A percentile compares a stretch with the other conserved stretches of the same genome.
Conservation (phyloP, 2,329 filamentous ascomycete genomes). For the Epicoccum nigrum region DNA sequence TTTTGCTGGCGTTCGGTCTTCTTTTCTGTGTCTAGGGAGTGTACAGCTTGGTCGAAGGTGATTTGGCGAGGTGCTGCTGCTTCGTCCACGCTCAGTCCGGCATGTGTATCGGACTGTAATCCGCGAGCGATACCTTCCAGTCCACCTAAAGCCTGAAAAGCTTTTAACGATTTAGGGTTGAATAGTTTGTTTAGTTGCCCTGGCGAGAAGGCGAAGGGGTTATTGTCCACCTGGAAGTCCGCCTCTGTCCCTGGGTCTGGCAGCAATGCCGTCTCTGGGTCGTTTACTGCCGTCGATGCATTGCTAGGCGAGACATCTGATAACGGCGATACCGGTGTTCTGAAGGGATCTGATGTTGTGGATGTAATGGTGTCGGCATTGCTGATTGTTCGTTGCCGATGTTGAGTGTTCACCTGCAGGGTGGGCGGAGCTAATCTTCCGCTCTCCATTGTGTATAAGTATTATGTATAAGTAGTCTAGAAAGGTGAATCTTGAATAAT, state of each 20-base stretch:
- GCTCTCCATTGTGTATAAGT: constrained; percentile 23
- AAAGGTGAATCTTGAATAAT: constrained; percentile 1
- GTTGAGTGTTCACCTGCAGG: constrained; percentile 32
- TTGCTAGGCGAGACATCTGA: constrained; percentile 28
- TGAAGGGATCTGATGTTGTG: constrained; percentile 32
- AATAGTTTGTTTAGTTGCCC: constrained; percentile 61
- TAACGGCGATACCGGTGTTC: constrained; percentile 24
- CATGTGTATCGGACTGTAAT: constrained; percentile 55
- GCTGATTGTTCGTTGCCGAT: constrained; percentile 31
- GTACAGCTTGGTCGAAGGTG: constrained; percentile 58
- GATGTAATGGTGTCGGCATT: constrained; percentile 36
- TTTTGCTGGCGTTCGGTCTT: constrained; percentile 26
- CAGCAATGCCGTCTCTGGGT: constrained; percentile 38
- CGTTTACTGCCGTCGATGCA: constrained; percentile 30
- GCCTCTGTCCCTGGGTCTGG: constrained; percentile 40
- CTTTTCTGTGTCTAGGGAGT: constrained; percentile 31
- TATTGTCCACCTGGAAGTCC: constrained; percentile 43
- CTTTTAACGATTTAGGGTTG: constrained; percentile 57
- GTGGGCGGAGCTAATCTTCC: constrained; percentile 35
- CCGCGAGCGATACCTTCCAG: constrained; percentile 59
- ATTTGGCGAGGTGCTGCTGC: constrained; percentile 53
- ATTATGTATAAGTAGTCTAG: background rate
- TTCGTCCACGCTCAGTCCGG: constrained; percentile 61
- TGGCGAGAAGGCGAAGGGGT: constrained; percentile 62
- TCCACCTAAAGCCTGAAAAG: constrained; percentile 61